Evolutionary conservation across 78 protist species (phyloP).

Genomic region (Polysphondylium violaceum): DNA sequence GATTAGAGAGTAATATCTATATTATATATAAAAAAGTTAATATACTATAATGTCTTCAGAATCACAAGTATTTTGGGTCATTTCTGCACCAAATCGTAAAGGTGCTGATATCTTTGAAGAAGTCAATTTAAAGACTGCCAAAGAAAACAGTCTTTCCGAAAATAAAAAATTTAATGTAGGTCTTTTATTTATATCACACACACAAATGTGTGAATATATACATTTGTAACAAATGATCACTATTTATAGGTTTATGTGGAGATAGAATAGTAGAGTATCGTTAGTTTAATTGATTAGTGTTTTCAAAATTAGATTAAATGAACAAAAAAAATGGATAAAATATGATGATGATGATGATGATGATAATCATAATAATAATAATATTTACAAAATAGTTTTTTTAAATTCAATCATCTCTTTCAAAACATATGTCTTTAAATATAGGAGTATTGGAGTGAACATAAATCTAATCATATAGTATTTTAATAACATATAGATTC

Average conservation of each 20-base stretch:
- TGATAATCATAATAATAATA: no score
- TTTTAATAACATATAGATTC: constrained; percentile 20
- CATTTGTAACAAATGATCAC: no score
- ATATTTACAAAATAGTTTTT: no score
- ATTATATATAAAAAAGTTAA: no score
- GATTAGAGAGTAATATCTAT: no score
- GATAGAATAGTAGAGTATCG: no score
- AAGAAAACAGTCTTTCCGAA: constrained; percentile 43
- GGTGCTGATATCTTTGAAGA: constrained; percentile 55
- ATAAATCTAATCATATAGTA: not conserved
- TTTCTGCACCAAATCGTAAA: constrained; percentile 65
- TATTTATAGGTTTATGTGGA: no score
- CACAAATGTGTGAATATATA: no score
- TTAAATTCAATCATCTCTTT: not conserved
- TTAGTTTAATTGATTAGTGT: no score
- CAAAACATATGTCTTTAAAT: not conserved
- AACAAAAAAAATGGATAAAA: not conserved
- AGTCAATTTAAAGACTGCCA: constrained; percentile 70
- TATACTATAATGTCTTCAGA: constrained; percentile 11
- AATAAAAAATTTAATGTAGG: constrained; percentile 63
- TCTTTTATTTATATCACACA: no score
- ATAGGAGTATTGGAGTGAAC: not conserved
- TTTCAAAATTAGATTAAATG: no score
- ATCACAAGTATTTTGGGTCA: constrained; percentile 61
- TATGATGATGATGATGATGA: no score